These are phyloP conservation scores for Phylloporus rhodoxanthus DNA, from an alignment of 768 basidiomycete genomes.

Conservation along the genomic window DNA sequence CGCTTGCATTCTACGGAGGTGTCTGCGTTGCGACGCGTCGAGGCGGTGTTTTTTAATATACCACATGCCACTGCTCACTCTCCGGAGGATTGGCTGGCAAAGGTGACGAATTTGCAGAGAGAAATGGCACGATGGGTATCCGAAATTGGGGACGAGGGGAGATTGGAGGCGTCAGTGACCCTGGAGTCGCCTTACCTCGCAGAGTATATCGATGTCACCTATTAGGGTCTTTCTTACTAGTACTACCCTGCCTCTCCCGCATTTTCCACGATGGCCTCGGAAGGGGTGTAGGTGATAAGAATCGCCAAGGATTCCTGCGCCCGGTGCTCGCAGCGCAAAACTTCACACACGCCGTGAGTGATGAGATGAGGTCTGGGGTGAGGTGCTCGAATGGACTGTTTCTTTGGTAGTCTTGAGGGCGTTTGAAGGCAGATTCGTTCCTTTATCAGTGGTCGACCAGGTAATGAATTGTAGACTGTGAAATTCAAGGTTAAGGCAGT, in stretches of 20 bases:
- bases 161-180: constrained; percentile 5
- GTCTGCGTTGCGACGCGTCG: constrained; percentile 4
- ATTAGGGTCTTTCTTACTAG: background rate
- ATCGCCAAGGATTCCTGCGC: background rate
- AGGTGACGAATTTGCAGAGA: background rate
- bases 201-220: constrained; percentile 4
- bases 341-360: background rate
- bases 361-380: too few relatives aligned
- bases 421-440: too few relatives aligned
- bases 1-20: constrained; percentile 1
- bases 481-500: too few relatives aligned
- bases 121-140: background rate
- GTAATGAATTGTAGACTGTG: too few relatives aligned
- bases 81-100: background rate
- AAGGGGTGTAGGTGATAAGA: background rate
- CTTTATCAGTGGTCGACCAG: too few relatives aligned
- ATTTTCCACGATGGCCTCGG: background rate
- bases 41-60: constrained; percentile 11
- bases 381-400: too few relatives aligned
- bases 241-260: background rate
- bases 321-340: background rate
- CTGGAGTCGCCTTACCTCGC: constrained; percentile 8
- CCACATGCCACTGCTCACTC: constrained; percentile 1
- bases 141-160: background rate
- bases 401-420: background rate